These are phyloP conservation scores for Peniophora sp. DNA, from an alignment of 1,284 basidiomycete species.

Conservation along the genomic window DNA sequence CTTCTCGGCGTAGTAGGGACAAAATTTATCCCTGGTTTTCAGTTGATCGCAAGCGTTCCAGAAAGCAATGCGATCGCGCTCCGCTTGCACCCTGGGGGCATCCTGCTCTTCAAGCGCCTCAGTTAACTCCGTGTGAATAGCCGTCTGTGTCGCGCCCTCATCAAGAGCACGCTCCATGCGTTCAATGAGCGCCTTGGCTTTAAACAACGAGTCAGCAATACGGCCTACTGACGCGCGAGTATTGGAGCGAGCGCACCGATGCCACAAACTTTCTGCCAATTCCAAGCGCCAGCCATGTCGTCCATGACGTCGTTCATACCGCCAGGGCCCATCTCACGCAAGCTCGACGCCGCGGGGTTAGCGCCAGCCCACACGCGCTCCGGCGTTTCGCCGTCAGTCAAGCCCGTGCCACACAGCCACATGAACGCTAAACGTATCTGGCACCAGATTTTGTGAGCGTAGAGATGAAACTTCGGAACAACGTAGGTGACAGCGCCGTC, in stretches of 20 bases:
- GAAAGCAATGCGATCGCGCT: no score
- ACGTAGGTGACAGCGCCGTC: conserved; percentile 5
- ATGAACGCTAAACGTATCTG: conserved; percentile 18
- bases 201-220: no score
- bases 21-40: no score
- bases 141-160: no score
- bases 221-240: no score
- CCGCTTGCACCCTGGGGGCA: no score
- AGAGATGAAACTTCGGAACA: conserved; percentile 20
- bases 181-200: no score
- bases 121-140: no score
- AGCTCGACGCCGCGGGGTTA: conserved; percentile 14
- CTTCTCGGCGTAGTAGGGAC: no score
- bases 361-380: conserved; percentile 16
- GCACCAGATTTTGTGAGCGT: conserved; percentile 14
- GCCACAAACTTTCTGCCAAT: conserved; percentile 17
- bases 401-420: conserved; percentile 10
- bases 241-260: not conserved
- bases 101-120: no score
- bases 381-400: conserved; percentile 22
- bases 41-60: no score
- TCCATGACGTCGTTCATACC: conserved; percentile 18
- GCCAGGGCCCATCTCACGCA: conserved; percentile 19
- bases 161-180: no score
- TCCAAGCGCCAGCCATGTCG: conserved; percentile 20